A percentile compares a stretch with the other conserved stretches of the same genome.
Evolutionary conservation across 1,139 yeast genomes (phyloP).

Genomic region (Yamadazyma oceani): DNA sequence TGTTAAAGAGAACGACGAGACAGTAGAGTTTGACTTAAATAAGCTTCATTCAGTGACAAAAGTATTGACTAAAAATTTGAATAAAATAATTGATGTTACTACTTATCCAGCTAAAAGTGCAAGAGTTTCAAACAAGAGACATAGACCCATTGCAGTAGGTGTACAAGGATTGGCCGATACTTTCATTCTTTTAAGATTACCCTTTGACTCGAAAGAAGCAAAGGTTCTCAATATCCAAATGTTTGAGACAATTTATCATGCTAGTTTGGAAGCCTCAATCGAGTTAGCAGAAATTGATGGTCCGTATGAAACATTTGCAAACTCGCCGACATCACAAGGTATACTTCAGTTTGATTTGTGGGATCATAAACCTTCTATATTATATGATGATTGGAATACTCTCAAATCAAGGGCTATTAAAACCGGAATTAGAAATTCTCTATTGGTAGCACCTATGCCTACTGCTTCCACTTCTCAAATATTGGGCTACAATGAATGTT

Average conservation of each 20-base stretch:
- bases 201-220: conserved; percentile 79
- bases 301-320: conserved; percentile 64
- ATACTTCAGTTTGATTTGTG: conserved; percentile 77
- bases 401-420: conserved; percentile 59
- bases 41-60: conserved; percentile 72
- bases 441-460: conserved; percentile 91
- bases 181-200: conserved; percentile 72
- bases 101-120: conserved; percentile 78
- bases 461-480: conserved; percentile 93
- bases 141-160: conserved; percentile 86
- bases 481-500: conserved; percentile 85
- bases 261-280: conserved; percentile 75
- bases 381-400: conserved; percentile 72
- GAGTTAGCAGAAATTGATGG: conserved; percentile 71
- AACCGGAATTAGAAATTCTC: conserved; percentile 77
- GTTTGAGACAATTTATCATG: conserved; percentile 89
- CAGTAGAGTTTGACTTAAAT: conserved; percentile 59
- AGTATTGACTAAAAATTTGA: conserved; percentile 72
- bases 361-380: conserved; percentile 68
- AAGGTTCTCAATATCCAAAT: conserved; percentile 70
- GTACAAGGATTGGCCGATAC: conserved; percentile 90
- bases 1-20: conserved; percentile 36
- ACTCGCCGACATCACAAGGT: conserved; percentile 85
- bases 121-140: conserved; percentile 63
- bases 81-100: conserved; percentile 75